Evolutionary conservation across 192 early-diverging fungal genomes (phyloP), one percentile per base, ranked within the genome.

Genomic region (Spizellomyces sp.): DNA sequence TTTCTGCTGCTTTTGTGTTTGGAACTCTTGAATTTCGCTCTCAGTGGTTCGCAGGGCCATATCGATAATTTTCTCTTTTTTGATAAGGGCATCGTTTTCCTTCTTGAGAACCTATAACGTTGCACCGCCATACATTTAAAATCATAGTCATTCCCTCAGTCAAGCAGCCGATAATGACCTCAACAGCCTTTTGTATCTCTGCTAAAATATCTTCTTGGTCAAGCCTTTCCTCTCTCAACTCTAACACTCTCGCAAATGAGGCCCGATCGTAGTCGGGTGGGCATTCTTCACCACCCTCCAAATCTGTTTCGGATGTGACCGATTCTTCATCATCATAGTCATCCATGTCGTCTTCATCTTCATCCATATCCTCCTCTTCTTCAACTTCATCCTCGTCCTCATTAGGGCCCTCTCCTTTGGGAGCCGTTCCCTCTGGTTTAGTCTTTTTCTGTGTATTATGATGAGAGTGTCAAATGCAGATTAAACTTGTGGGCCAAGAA

Each of bases 1-100:
- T 67, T 88, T 89, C 19, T 76, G 78, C 64, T 89, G 87, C 66
- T 89, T 89, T 60, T 86, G 85, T 5, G 86, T 89, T 68, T 89
- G 87, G 77, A 89, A 89, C 43, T 87, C 84, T 75, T 89, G 86
- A 64, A 89, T 89, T 75, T 89, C 87, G 48, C 56, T 56, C 60
- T 89, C 87, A 9, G 84, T 78, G 27, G 64, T 74, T 47, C 77
- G 77, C 12, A 88, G 72, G 5, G 75, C 77, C n/a, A 65, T 43
- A 48, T 78, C 79, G 57, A 88, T 87, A 56, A 82, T 78, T 64
- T 84, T 86, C 58, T 89, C 87, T 50, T 89, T 89, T 59, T 89
- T 89, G 55, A 87, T 50, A 27, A 88, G 66, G 4, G 80, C 61
- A 52, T 89, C 87, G 66, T 88, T 86, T 64, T 89, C 87, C 74